These are phyloP conservation scores for Tolypocladium paradoxum DNA, from an alignment of 2,329 filamentous ascomycete species.

Conservation along the genomic window DNA sequence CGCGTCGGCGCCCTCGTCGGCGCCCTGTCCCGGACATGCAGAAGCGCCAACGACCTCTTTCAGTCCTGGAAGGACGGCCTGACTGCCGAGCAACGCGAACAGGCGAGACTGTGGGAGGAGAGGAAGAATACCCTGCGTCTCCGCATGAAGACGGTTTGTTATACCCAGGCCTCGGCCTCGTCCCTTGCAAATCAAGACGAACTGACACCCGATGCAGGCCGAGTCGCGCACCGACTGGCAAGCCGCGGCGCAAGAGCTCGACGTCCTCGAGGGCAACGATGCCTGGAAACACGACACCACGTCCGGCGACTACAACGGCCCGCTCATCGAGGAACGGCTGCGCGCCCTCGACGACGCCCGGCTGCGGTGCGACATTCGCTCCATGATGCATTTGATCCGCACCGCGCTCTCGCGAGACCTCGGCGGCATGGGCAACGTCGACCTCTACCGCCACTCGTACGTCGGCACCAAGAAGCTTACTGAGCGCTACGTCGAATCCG, in stretches of 20 bases:
- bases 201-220: constrained; percentile 36
- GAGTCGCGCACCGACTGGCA: constrained; percentile 63
- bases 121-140: constrained; percentile 52
- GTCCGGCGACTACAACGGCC: constrained; percentile 59
- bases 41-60: constrained; percentile 28
- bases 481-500: constrained; percentile 75
- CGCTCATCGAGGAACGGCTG: constrained; percentile 58
- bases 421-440: constrained; percentile 74
- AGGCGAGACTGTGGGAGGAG: constrained; percentile 38
- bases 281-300: constrained; percentile 61
- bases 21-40: constrained; percentile 22
- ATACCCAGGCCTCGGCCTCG: too few species aligned
- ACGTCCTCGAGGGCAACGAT: constrained; percentile 69
- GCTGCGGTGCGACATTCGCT: constrained; percentile 56
- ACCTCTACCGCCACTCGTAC: constrained; percentile 74
- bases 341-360: constrained; percentile 65
- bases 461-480: constrained; percentile 80
- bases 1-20: constrained; percentile 8
- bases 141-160: constrained; percentile 44
- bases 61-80: constrained; percentile 43
- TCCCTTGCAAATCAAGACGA: constrained; percentile 35
- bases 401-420: constrained; percentile 72
- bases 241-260: constrained; percentile 63
- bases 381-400: constrained; percentile 72
- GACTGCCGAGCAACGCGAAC: constrained; percentile 36